Base-by-base conservation (phyloP, 2,329 filamentous ascomycete species). In the Albophoma yamanashiensis region DNA sequence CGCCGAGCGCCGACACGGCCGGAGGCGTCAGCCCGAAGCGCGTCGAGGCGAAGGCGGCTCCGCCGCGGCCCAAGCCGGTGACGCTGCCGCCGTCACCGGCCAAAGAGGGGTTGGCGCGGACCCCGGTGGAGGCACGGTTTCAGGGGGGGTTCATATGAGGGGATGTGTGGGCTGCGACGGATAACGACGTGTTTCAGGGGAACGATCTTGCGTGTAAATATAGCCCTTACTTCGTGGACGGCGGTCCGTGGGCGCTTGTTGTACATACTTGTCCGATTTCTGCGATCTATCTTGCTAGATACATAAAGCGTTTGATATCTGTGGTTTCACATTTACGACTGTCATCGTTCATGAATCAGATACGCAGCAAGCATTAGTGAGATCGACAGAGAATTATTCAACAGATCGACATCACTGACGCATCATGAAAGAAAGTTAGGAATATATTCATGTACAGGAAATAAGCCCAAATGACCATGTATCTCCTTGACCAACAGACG, bases 1-100 rank as follows among this genome's bases (percentile, higher is more conserved):
- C 62, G 58, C 61, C 64, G n/a, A 56, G 59, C 6, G 47, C 47
- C 25, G 47, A 20, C 8, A 57, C 58, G 43, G 57, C 27, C 31
- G 52, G 42, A 15, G 45, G 43, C 5, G 36, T 22, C 9, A 65
- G 60, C 39, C 59, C 61, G 14, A 68, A 58, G 34, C 66, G 70
- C 11, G 62, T 72, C 1, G 72, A 74, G 59, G 70, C 68, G 3
- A 68, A 65, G 57, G 72, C 63, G 57, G 73, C 69, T 7, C 72
- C 72, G 7, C 72, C 73, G 27, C 63, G 70, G 17, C 71, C 71
- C 3, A 61, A 63, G 25, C 69, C 70, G 4, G 64, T 71, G 8
- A 70, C 70, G 6, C 59, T 73, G 14, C 65, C 72, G 2, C 65
- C 67, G 2, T 66, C 68, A 7, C 57, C 63, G 27, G 36, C 55